These are phyloP conservation scores for Mariannaea elegans DNA, from an alignment of 2,329 filamentous ascomycete species.

Conservation along the genomic window DNA sequence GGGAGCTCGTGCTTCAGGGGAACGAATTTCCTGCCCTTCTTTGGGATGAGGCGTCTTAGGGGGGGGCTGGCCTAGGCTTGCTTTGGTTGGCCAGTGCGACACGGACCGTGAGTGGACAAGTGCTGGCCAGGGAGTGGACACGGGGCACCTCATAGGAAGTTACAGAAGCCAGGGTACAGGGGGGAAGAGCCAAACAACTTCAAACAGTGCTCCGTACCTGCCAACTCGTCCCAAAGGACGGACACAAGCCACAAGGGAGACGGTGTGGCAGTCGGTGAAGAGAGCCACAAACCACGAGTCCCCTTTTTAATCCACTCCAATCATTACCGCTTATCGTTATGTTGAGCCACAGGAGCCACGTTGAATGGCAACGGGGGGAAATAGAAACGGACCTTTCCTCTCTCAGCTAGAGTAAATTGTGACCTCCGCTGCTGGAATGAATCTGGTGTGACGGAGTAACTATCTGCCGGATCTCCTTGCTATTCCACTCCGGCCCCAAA, in stretches of 20 bases:
- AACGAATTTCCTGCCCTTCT: conserved; percentile 47
- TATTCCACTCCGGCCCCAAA: conserved; percentile 21
- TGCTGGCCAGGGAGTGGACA: conserved; percentile 38
- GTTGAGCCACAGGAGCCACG: conserved; percentile 27
- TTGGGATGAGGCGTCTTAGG: conserved; percentile 36
- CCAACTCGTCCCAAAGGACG: conserved; percentile 10
- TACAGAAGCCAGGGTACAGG: conserved; percentile 1
- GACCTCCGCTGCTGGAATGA: conserved; percentile 11
- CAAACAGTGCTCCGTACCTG: conserved; percentile 4
- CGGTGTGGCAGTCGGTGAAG: conserved; percentile 25
- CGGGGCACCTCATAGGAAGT: conserved; percentile 32
- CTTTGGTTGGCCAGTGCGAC: conserved; percentile 44
- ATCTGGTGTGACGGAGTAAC: conserved; percentile 43
- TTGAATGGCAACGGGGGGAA: conserved; percentile 17
- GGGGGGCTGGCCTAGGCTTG: conserved; percentile 27
- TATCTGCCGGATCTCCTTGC: conserved; percentile 41
- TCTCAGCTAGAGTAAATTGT: conserved; percentile 22
- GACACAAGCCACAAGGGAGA: conserved; percentile 10
- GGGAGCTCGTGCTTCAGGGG: conserved; percentile 48
- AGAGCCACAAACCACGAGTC: no score
- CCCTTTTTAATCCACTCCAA: conserved; percentile 21
- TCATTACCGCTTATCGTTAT: not conserved
- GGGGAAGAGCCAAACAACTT: conserved; percentile 17
- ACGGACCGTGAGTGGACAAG: conserved; percentile 37
- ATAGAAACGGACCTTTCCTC: conserved; percentile 25